Evolutionary conservation across 202 grass and related monocot genomes (phyloP), one percentile per base, ranked within the genome.

Genomic region (Zoysia matrella): DNA sequence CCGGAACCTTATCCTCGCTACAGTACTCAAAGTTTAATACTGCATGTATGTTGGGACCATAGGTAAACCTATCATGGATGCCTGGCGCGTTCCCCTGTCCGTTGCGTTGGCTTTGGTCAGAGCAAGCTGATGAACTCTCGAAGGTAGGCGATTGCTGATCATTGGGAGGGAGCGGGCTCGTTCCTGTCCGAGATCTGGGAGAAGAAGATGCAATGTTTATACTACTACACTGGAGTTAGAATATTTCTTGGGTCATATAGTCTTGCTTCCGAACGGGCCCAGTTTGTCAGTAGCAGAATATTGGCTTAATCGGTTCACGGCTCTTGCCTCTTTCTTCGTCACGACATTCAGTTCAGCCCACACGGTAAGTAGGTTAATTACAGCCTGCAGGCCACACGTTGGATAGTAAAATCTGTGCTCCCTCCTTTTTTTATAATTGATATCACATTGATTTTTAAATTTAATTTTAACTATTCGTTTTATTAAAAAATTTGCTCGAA

Each of bases 31-130:
- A 22, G 22, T 22, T 22, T 22, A 22, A 22, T 22, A 22, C 22
- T 22, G 22, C 60, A 50, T 48, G 43, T 22, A 18, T 41, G n/a
- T 50, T 44, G 58, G 50, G 49, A 14, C 58, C 44, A 13, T 42
- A 56, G 78, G 65, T 52, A 82, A 47, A 49, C 49, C 65, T 78
- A 78, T 82, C 73, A 89, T 85, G 78, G 11, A 52, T 10, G 54
- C 30, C 48, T 68, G 73, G 15, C 65, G 78, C 44, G 48, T 58
- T 84, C 56, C 81, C 69, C 7, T 74, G 62, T 46, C 77, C 54
- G 77, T 30, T 12, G 57, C 47, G 9, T 45, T 22, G 51, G 12
- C 53, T 46, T 10, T 6, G 15, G 80, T 46, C 71, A 79, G 36
- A 7, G 22, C 22, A 22, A 22, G 22, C 22, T 22, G 22, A 22